Base-by-base conservation (phyloP, 2,329 filamentous ascomycete genomes). In the Aspergillus sergii region DNA sequence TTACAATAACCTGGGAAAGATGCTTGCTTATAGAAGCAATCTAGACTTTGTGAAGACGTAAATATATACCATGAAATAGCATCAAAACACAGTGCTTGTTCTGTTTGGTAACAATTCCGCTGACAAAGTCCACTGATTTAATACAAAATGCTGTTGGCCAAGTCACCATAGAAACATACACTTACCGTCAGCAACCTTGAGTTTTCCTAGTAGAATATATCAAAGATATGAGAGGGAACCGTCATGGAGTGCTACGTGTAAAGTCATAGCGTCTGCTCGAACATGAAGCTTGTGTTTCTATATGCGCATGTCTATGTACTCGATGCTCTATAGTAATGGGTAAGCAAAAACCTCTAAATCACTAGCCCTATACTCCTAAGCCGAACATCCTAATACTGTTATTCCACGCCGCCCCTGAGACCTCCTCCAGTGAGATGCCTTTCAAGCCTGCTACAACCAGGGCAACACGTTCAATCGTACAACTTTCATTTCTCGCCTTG, bases 401-500 rank as follows among this genome's bases (percentile, higher is more conserved):
- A 14, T 67, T 60, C 72, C 75, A 81, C 8, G 78, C 76, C 1
- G 75, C 77, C 10, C 78, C 71, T 0, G 76, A 77, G 28, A 85
- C 76, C 54, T 84, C 78, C 23, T 83, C 76, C 0, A 84, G 74
- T 2, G 66, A 48, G 1, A 80, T 46, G 0, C 78, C 81, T 63
- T 82, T 84, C 57, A 85, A 60, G 9, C 83, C 83, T 2, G 83
- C 83, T 5, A 84, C 81, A 1, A 84, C 72, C 56, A 78, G 72
- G 0, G 81, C 83, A 39, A 85, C 82, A 53, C 78, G 73, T 46
- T 80, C 79, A 14, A 85, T 82, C 0, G 71, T 73, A 64, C 82
- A 85, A 55, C 82, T 84, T 68, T 85, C 83, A 64, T 85, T 85
- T 46, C 72, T 58, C 5, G 64, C 66, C 59, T 85, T 86, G 2